Percentiles rank a stretch among this genome's conserved stretches.
These are phyloP conservation scores for Mycena metata DNA, from an alignment of 768 basidiomycete species.

Conservation along the genomic window DNA sequence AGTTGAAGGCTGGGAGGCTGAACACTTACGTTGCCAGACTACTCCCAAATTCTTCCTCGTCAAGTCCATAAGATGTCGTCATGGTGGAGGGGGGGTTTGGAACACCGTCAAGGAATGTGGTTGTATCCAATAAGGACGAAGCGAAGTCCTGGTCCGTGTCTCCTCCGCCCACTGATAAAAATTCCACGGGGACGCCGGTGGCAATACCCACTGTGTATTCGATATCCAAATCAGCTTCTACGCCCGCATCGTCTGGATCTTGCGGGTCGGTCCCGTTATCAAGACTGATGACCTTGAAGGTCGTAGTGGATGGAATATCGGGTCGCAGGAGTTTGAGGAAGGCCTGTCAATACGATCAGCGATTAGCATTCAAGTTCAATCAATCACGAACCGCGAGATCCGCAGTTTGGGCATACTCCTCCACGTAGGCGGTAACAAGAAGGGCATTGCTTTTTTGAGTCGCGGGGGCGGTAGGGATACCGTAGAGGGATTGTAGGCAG, in stretches of 20 bases:
- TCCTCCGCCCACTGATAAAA: slow-evolving; percentile 37
- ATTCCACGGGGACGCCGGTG: slow-evolving; percentile 16
- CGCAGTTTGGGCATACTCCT: slow-evolving; percentile 11
- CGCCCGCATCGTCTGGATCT: not conserved
- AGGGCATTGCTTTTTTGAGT: slow-evolving; percentile 13
- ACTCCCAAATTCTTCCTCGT: not conserved
- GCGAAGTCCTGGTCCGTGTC: not conserved
- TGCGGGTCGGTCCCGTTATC: slow-evolving; percentile 1
- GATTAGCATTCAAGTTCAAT: not conserved
- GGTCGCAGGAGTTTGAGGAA: slow-evolving; percentile 5
- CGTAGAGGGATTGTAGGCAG: slow-evolving; percentile 17
- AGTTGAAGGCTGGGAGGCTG: slow-evolving; percentile 53
- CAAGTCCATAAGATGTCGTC: slow-evolving; percentile 12
- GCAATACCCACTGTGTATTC: slow-evolving; percentile 17
- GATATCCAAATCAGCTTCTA: slow-evolving; percentile 19
- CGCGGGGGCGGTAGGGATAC: slow-evolving; percentile 16
- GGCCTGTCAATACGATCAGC: not conserved
- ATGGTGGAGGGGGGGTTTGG: not conserved
- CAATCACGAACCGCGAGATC: slow-evolving; percentile 14
- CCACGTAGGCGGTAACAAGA: slow-evolving; percentile 19
- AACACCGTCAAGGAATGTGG: slow-evolving; percentile 13
- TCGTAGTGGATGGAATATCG: slow-evolving; percentile 8
- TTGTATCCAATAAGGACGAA: slow-evolving; percentile 14
- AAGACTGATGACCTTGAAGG: slow-evolving; percentile 6
- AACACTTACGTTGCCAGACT: slow-evolving; percentile 29